phyloP scores from a whole-genome alignment of 208 protist species.

The Plasmodiophora brassicae region DNA sequence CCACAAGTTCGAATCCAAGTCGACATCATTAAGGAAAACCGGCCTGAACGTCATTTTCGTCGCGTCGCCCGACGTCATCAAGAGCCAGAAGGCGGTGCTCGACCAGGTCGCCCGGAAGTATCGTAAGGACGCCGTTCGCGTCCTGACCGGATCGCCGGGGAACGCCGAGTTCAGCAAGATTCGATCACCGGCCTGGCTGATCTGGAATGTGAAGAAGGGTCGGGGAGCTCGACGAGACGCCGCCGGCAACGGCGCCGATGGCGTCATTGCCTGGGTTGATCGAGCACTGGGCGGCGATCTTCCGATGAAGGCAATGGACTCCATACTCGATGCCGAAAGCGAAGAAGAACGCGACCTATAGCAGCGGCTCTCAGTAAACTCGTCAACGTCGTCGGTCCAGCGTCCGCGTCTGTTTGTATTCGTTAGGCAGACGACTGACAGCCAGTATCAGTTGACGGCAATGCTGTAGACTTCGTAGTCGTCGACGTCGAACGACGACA shows the following conservation, averaged over 20 bases:
- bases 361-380: too few relatives aligned
- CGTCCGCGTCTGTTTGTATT: too few relatives aligned
- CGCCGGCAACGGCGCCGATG: not conserved
- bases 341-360: too few relatives aligned
- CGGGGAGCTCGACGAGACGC: not conserved
- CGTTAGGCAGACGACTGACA: too few relatives aligned
- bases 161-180: not conserved
- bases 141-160: not conserved
- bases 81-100: not conserved
- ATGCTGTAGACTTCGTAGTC: too few relatives aligned
- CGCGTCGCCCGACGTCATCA: not conserved
- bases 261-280: not conserved
- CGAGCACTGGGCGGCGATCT: constrained; percentile 4
- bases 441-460: too few relatives aligned
- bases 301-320: too few relatives aligned
- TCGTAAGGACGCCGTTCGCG: not conserved
- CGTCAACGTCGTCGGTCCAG: too few relatives aligned
- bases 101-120: not conserved
- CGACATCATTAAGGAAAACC: not conserved
- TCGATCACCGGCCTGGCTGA: not conserved
- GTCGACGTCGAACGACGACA: too few relatives aligned
- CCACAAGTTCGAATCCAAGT: not conserved
- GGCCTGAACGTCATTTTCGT: not conserved
- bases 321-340: too few relatives aligned
- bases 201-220: not conserved